Evolutionary conservation across 129 eudicot species (phyloP).

Genomic region (Helianthus tuberosus): DNA sequence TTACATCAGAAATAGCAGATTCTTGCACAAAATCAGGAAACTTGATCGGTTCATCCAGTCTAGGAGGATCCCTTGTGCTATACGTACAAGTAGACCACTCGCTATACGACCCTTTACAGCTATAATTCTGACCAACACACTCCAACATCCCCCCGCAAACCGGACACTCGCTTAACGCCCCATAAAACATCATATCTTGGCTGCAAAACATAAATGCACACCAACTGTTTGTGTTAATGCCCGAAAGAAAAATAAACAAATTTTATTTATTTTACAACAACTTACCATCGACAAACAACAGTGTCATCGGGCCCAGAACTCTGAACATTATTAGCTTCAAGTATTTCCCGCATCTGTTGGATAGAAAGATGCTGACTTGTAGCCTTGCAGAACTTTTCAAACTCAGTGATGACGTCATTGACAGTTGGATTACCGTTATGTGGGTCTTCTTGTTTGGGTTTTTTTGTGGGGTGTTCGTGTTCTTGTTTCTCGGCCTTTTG

Average conservation of each 20-base stretch:
- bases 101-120: conserved; percentile 61
- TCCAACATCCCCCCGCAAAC: conserved; percentile 58
- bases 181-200: conserved; percentile 77
- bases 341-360: conserved; percentile 69
- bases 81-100: conserved; percentile 87
- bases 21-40: conserved; percentile 60
- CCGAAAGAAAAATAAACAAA: neutral
- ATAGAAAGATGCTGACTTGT: conserved; percentile 62
- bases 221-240: conserved; percentile 14
- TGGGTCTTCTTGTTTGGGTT: conserved; percentile 53
- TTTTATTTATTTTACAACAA: neutral
- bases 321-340: conserved; percentile 57
- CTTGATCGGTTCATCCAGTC: conserved; percentile 47
- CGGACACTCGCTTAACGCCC: conserved; percentile 62
- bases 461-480: conserved; percentile 50
- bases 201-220: conserved; percentile 40
- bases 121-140: conserved; percentile 36
- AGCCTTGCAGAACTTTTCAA: conserved; percentile 61
- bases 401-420: conserved; percentile 35
- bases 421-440: conserved; percentile 31
- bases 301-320: conserved; percentile 54
- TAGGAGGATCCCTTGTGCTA: conserved; percentile 55
- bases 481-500: conserved; percentile 59
- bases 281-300: conserved; percentile 70
- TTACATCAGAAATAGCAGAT: conserved; percentile 60